Base-by-base conservation (phyloP, 164 flowering plant genomes). In the Nelumbo lutea region DNA sequence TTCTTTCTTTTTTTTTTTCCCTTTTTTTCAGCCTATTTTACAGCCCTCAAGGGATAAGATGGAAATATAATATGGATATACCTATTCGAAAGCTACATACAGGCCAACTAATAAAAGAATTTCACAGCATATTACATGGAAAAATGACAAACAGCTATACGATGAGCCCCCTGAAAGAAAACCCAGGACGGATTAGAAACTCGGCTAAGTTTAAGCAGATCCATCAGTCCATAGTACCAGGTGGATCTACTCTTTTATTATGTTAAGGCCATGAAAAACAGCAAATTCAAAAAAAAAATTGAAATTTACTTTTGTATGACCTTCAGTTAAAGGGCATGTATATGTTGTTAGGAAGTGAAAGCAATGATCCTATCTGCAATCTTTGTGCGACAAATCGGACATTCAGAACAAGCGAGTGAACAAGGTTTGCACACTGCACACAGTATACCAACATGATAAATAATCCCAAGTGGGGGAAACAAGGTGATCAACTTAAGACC, bases 401-500 rank as follows among this genome's bases (percentile, higher is more conserved):
- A 95, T 79, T 95, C 98, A 1, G 88, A 78, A 80, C 99, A 92
- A 50, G 94, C 97, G 72, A 92, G 88, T 6, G 99, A 92, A 79
- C 99, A 92, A 64, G 91, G 83, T 81, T 90, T 89, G 82, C 99
- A 95, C 79, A 95, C 99, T 95, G 96, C 88, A 85, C 47, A 65
- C 2, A 15, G 53, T 56, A 66, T 7, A 55, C 45, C 5, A 59
- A 57, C 14, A 9, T 66, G 42, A 9, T 41, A 38, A 58, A 27
- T 52, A 11, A 38, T 50, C 38, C 14, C 9, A 10, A 52, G 10
- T 42, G 46, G 39, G 4, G n/a, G 15, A 14, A 39, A 42, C 14
- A 53, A 59, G 2, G 66, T 7, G 57, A 45, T 5, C 38, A 51
- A 58, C 43, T 43, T 42, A 58, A 43, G 46, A 72, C 58, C 43